phyloP scores from a whole-genome alignment of 192 early-diverging fungal species.

The Linnemannia schmuckeri region DNA sequence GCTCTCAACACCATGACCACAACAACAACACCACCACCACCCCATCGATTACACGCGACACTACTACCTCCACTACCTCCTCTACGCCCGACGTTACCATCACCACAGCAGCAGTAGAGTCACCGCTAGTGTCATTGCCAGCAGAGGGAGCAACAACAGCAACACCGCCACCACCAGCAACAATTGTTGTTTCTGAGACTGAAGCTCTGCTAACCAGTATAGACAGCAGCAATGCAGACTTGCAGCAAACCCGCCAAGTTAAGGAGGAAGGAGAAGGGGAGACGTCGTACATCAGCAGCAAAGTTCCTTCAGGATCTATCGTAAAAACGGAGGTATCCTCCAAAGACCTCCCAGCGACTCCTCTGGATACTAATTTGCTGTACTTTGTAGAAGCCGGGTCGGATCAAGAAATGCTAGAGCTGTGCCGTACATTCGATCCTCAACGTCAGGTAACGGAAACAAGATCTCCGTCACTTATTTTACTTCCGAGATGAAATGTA shows the following conservation, averaged over 20 bases:
- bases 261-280: not conserved
- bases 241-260: not conserved
- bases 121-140: not conserved
- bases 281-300: not conserved
- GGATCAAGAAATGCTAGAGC: constrained; percentile 20
- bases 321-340: not conserved
- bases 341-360: not conserved
- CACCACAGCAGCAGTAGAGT: not conserved
- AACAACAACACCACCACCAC: not conserved
- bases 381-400: constrained; percentile 38
- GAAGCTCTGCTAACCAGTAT: not conserved
- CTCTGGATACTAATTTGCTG: not conserved
- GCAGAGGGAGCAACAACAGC: not conserved
- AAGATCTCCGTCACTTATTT: not conserved
- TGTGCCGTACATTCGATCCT: constrained; percentile 20
- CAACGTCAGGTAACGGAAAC: constrained; percentile 24
- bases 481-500: not conserved
- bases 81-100: not conserved
- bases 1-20: constrained; percentile 1
- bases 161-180: not conserved
- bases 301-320: not conserved
- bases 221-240: not conserved
- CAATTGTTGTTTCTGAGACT: not conserved
- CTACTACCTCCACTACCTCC: not conserved
- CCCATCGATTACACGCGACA: not conserved